Base-by-base conservation (phyloP, 345 rosid species). In the Psidium guajava region DNA sequence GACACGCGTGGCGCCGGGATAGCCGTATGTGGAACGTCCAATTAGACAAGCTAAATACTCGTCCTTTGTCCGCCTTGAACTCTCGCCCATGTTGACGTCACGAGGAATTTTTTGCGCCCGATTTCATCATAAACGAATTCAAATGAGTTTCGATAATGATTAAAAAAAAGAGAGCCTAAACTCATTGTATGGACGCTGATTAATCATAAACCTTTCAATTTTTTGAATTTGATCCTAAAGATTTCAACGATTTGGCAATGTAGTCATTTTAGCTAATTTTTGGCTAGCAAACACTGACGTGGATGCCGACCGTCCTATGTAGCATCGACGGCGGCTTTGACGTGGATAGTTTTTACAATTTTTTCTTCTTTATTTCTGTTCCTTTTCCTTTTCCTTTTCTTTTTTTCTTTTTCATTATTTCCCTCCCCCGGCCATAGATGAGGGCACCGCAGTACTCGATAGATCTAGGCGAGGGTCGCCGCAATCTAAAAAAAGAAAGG, bases 201-300 rank as follows among this genome's bases (percentile, higher is more conserved):
- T 61, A 61, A 3, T 14, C 0, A 0, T 15, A 0, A 61, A 27
- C 5, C 1, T 14, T 28, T 61, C 0, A 2, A 61, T 61, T 0
- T 61, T 0, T 2, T 15, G 5, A 27, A 61, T 28, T 61, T 61
- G 15, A 13, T 27, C 1, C 14, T 6, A 22, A 61, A 32, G 10
- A 18, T 61, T 61, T 1, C 6, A 18, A 52, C 6, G 6, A 52
- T 14, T 52, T 52, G 6, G 2, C 18, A 52, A 52, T 14, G 1
- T 52, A 13, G 54, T 52, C 16, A 14, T 52, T 52, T 13, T 1
- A 6, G 0, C 5, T 51, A 51, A 51, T 47, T 51, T 51, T 51
- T 51, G 13, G 4, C 9, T 51, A 14, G 54, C 54, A 12, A 14
- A 13, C 18, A 1, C 1, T 13, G 15, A 13, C 54, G 15, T 12